Percentiles rank a stretch among this genome's conserved stretches.
phyloP scores from a whole-genome alignment of 495 filamentous ascomycete genomes.

The Jackrogersella minutella region DNA sequence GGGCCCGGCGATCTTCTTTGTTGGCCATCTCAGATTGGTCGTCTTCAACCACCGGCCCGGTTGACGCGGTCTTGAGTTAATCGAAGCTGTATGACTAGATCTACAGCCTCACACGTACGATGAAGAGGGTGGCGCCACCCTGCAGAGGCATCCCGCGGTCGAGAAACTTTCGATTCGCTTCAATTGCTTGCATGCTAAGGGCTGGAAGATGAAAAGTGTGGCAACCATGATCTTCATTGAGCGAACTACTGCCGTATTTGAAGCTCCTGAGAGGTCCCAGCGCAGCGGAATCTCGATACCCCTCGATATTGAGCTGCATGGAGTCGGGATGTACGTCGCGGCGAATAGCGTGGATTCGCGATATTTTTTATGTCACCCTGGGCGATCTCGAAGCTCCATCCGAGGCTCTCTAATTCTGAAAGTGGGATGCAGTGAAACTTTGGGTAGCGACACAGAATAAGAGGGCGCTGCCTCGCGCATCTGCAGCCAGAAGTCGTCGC shows the following conservation, averaged over 20 bases:
- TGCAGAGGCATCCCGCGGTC: conserved; percentile 13
- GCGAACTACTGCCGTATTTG: conserved; percentile 17
- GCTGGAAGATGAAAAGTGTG: conserved; percentile 3
- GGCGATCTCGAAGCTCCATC: conserved; percentile 25
- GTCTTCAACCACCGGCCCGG: conserved; percentile 36
- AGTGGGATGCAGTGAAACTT: conserved; percentile 38
- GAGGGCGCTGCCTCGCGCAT: conserved; percentile 18
- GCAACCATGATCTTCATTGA: conserved; percentile 26
- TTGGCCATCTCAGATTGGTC: conserved; percentile 39
- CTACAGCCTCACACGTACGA: conserved; percentile 31
- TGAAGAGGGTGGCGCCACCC: conserved; percentile 22
- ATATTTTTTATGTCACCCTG: conserved; percentile 16
- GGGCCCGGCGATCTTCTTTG: conserved; percentile 35
- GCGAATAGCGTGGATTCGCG: conserved; percentile 29
- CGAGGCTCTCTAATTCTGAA: conserved; percentile 22
- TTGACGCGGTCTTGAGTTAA: conserved; percentile 25
- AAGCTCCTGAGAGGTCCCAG: conserved; percentile 36
- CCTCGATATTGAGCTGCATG: conserved; percentile 37
- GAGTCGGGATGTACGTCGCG: conserved; percentile 29
- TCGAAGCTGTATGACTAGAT: conserved; percentile 34
- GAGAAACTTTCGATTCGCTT: conserved; percentile 12
- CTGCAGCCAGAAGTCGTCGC: conserved; percentile 16
- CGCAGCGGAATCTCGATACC: conserved; percentile 39
- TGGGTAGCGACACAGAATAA: conserved; percentile 39
- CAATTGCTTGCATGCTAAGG: conserved; percentile 14